phyloP scores from a whole-genome alignment of 2,329 filamentous ascomycete species.

The Plenodomus lindquistii region DNA sequence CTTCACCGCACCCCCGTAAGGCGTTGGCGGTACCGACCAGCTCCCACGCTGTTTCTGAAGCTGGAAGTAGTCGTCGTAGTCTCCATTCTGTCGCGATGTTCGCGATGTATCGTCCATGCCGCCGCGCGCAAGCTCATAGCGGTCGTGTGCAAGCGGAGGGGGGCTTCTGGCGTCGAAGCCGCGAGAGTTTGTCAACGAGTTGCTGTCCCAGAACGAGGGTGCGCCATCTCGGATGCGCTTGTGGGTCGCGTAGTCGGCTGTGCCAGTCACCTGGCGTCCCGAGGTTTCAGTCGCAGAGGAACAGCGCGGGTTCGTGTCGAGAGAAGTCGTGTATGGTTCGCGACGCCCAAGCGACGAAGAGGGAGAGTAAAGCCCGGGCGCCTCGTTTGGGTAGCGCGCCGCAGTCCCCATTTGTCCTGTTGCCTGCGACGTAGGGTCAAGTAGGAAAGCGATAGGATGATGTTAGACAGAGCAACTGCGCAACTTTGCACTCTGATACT shows the following conservation, averaged over 20 bases:
- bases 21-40: conserved; percentile 39
- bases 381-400: conserved; percentile 24
- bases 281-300: conserved; percentile 30
- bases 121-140: conserved; percentile 53
- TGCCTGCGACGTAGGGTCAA: conserved; percentile 20
- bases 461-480: conserved; percentile 13
- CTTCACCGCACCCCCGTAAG: conserved; percentile 16
- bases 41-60: conserved; percentile 42
- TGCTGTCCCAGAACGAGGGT: conserved; percentile 24
- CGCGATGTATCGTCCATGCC: conserved; percentile 54
- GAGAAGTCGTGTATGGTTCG: conserved; percentile 18
- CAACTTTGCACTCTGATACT: conserved; percentile 6
- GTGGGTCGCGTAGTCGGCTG: conserved; percentile 35
- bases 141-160: conserved; percentile 55
- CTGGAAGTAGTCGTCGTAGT: conserved; percentile 48
- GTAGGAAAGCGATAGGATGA: conserved; percentile 12
- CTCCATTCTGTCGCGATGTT: conserved; percentile 42
- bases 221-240: conserved; percentile 32
- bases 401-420: conserved; percentile 25
- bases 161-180: conserved; percentile 41
- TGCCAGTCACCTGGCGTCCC: conserved; percentile 33
- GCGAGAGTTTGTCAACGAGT: conserved; percentile 23
- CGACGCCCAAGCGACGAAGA: conserved; percentile 18
- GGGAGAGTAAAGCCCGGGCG: conserved; percentile 34
- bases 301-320: conserved; percentile 29